Evolutionary conservation across 2,329 filamentous ascomycete genomes (phyloP), one percentile per base, ranked within the genome.

Genomic region (Lecanicillium sp.): DNA sequence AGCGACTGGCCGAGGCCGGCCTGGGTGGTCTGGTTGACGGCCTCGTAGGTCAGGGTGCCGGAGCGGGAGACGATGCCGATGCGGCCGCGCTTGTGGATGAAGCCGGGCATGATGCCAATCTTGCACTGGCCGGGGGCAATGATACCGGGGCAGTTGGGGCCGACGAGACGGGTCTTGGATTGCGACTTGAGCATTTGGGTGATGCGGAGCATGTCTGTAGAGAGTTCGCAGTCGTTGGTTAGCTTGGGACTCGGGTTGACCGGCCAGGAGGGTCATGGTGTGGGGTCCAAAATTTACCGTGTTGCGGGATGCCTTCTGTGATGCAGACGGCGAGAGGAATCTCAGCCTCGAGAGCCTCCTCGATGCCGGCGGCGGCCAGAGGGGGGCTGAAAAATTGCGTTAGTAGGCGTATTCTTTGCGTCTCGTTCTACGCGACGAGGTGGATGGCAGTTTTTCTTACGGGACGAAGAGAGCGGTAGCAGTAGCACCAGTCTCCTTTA

Each of bases 11-110:
- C 92, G 43, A 98, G 85, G 48, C 92, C 92, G 54, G 88, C 83
- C 74, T 92, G 85, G 51, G 92, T 96, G 58, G 92, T 98, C 73
- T 98, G 92, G 78, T 96, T 96, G 69, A 98, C 92, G 60, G 92
- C 92, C 74, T 98, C 92, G 74, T 98, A 98, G 59, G 92, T 98
- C 48, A 98, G 81, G 52, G 92, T 98, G 58, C 92, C 92, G 59
- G 92, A 96, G 56, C 92, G 85, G 55, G 89, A 95, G 67, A 98
- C 92, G 65, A 98, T 96, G 60, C 92, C 92, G 61, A 98, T 89
- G 64, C 92, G 89, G 56, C 92, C 92, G 67, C 89, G 87, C 80
- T 96, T 96, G 81, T 98, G 92, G 72, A 98, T 96, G 77, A 96
- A 95, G 57, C 92, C 92, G 49, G 92, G 63, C 92, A 98, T 96